These are phyloP conservation scores for Fusarium duplospermum DNA, from an alignment of 2,329 filamentous ascomycete genomes.

Conservation along the genomic window DNA sequence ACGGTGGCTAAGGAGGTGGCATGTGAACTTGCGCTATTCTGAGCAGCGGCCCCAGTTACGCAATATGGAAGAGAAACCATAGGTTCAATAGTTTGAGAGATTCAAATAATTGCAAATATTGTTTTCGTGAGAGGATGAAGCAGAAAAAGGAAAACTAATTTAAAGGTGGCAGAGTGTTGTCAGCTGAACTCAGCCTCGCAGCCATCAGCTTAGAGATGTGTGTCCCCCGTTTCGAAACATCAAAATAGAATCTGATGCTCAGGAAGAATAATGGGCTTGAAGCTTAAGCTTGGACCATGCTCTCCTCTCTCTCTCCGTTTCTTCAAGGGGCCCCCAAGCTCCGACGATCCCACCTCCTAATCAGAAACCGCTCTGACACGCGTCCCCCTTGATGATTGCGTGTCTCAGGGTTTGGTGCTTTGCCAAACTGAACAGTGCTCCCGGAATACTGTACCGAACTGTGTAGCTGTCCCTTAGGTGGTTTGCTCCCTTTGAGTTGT, in stretches of 20 bases:
- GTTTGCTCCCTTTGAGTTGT: conserved; percentile 21
- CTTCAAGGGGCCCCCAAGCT: background rate
- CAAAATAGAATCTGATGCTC: background rate
- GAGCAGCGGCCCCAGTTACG: background rate
- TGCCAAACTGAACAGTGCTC: background rate
- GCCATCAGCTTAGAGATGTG: background rate
- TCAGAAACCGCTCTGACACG: conserved; percentile 41
- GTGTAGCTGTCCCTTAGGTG: background rate
- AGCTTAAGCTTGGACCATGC: conserved; percentile 7
- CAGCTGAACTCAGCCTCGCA: background rate
- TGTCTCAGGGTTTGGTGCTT: conserved; percentile 19
- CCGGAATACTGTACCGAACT: conserved; percentile 17
- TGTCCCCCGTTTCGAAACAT: background rate
- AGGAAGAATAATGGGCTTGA: background rate
- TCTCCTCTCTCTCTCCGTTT: background rate
- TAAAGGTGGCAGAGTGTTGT: background rate
- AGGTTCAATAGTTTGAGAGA: background rate
- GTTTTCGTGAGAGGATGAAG: background rate
- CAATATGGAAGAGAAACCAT: background rate
- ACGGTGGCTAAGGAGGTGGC: conserved; percentile 16
- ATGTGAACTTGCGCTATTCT: conserved; percentile 15
- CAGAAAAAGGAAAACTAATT: background rate
- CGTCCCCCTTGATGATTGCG: conserved; percentile 35
- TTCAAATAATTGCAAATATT: background rate
- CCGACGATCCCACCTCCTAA: conserved; percentile 10